Evolutionary conservation across 2,329 filamentous ascomycete genomes (phyloP), one percentile per base, ranked within the genome.

Genomic region (Pseudonectria foliicola): DNA sequence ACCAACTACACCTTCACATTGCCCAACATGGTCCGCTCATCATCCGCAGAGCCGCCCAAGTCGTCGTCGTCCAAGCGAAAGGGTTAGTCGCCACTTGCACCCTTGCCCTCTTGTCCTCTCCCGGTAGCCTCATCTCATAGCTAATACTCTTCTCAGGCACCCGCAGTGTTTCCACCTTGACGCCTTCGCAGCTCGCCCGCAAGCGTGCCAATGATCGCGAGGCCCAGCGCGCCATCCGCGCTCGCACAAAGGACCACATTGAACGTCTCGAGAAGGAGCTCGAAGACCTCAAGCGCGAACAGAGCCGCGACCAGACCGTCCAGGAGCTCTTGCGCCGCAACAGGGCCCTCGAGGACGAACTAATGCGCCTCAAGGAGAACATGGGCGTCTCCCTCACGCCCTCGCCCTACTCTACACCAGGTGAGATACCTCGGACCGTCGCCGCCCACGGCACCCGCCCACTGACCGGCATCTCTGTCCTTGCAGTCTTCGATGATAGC

Each of bases 131-230:
- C 10, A 3, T 25, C 23, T 31, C 14, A 21, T 21, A 21, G 18
- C 18, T 21, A 8, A 21, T 8, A 21, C 5, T 21, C 18, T 8
- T 8, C 18, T 8, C 31, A 71, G 74, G 73, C 31, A 75, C 82
- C 39, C 77, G 87, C 47, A 88, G 85, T 44, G 88, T 94, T 37
- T 86, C 87, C 44, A 90, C 85, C 53, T 71, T 95, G 55, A 93
- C 86, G 10, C 84, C 87, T 6, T 84, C 89, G 42, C 89, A 95
- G 62, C 75, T 95, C 39, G 85, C 83, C 21, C 84, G 88, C 60
- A 95, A 95, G 68, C 75, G 89, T 45, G 85, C 86, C 53, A 95
- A 95, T 65, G 88, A 95, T 59, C 77, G 88, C 42, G 86, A 94
- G 61, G 88, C 88, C 27, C 88, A 95, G 63, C 76, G 88, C 32